Percentiles rank a stretch among this genome's conserved stretches.
Conservation (phyloP, 1,284 basidiomycete genomes). For the Schizophyllum amplum region DNA sequence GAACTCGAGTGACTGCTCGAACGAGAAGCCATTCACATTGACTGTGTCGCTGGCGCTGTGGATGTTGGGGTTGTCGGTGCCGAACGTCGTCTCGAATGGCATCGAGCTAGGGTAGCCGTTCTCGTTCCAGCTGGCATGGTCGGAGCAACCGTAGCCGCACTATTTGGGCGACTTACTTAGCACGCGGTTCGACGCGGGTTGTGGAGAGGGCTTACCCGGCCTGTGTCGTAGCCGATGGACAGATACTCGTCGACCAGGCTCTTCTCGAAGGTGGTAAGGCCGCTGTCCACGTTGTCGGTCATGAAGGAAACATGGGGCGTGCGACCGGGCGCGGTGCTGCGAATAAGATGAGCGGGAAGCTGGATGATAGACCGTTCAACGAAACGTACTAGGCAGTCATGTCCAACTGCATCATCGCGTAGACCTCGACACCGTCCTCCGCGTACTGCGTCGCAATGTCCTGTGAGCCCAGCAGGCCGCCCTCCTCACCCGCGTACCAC, state of each 20-base stretch:
- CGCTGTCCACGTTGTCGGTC: not conserved
- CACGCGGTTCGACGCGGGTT: not conserved
- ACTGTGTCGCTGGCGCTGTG: not conserved
- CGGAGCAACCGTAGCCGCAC: not conserved
- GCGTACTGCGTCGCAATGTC: not conserved
- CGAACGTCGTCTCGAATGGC: slow-evolving; percentile 17
- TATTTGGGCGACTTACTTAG: not conserved
- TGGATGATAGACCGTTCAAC: not conserved
- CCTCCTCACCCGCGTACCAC: slow-evolving; percentile 48
- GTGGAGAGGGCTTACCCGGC: not conserved
- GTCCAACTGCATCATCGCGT: not conserved
- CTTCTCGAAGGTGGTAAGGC: not conserved
- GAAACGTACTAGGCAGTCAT: not conserved
- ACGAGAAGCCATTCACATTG: not conserved
- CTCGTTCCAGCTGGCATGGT: not conserved
- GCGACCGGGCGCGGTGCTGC: slow-evolving; percentile 24
- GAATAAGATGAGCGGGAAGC: not conserved
- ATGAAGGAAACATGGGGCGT: not conserved
- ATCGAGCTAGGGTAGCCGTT: not conserved
- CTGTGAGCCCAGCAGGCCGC: slow-evolving; percentile 51
- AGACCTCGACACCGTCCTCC: not conserved
- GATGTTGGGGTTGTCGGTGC: slow-evolving; percentile 27
- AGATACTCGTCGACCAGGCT: not conserved
- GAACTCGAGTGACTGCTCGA: not conserved
- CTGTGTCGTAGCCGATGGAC: slow-evolving; percentile 30